Evolutionary conservation across 2,329 filamentous ascomycete species (phyloP).

Genomic region (Plenodomus tracheiphilus): DNA sequence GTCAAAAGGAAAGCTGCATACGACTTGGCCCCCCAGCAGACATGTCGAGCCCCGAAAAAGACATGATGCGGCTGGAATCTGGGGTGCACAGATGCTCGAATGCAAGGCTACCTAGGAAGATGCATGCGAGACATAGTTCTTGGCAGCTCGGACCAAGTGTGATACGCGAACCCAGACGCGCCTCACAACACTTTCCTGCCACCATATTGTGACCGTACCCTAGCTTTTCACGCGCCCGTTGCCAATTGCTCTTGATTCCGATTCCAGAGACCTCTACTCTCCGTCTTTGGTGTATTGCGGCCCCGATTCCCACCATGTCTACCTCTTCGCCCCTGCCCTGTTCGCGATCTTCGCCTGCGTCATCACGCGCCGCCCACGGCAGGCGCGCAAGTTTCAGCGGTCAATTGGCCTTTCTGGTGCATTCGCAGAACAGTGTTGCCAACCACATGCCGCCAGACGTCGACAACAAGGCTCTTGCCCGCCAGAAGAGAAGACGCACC

Average conservation of each 20-base stretch:
- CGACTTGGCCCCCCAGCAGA: too few relatives aligned
- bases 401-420: slow-evolving; percentile 61
- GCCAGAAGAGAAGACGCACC: slow-evolving; percentile 64
- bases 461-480: slow-evolving; percentile 62
- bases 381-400: slow-evolving; percentile 33
- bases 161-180: slow-evolving; percentile 16
- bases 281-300: slow-evolving; percentile 1
- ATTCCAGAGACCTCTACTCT: slow-evolving; percentile 9
- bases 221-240: slow-evolving; percentile 14
- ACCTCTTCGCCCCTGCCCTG: slow-evolving; percentile 30
- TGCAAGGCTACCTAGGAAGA: slow-evolving; percentile 6
- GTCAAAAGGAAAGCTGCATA: too few relatives aligned
- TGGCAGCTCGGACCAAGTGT: slow-evolving; percentile 12
- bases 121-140: slow-evolving; percentile 20
- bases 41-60: not conserved
- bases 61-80: slow-evolving; percentile 5
- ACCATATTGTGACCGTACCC: slow-evolving; percentile 23
- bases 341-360: slow-evolving; percentile 26
- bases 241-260: slow-evolving; percentile 15
- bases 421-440: slow-evolving; percentile 60
- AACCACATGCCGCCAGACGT: slow-evolving; percentile 60
- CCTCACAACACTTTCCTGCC: slow-evolving; percentile 28
- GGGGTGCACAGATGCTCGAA: slow-evolving; percentile 10
- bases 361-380: slow-evolving; percentile 19
- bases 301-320: slow-evolving; percentile 16